A percentile compares a stretch with the other conserved stretches of the same genome.
Evolutionary conservation across 306 rosid genomes (phyloP).

Genomic region (Sicyos baderoa): DNA sequence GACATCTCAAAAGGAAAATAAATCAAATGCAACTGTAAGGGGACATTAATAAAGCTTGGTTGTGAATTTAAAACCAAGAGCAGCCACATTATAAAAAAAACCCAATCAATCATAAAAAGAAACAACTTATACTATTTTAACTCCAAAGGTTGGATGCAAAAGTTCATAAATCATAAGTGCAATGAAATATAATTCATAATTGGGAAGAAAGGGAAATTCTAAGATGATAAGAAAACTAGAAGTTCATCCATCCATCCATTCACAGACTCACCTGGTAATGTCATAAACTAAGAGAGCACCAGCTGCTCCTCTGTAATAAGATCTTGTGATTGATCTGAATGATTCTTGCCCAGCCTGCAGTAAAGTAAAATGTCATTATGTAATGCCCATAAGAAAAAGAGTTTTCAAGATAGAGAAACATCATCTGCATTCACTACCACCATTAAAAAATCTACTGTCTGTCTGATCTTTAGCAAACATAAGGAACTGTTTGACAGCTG

Average conservation of each 20-base stretch:
- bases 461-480: constrained; percentile 6
- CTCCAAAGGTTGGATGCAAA: background rate
- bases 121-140: background rate
- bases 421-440: background rate
- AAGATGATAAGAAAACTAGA: background rate
- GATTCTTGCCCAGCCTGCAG: constrained; percentile 98
- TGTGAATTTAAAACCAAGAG: background rate
- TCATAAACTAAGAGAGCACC: constrained; percentile 97
- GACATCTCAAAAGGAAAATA: background rate
- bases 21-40: background rate
- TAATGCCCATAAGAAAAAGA: background rate
- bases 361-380: constrained; percentile 13
- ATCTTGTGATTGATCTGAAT: constrained; percentile 92
- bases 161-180: background rate
- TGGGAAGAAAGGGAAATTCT: background rate
- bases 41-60: background rate
- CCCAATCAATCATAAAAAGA: background rate
- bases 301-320: constrained; percentile 95
- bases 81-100: background rate
- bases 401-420: background rate
- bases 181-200: background rate
- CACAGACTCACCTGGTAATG: constrained; percentile 68
- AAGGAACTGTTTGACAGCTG: background rate
- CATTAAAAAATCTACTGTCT: background rate
- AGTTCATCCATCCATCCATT: background rate